These are phyloP conservation scores for Lichtheimia ramosa DNA, from an alignment of 371 early-diverging fungal species.

Conservation along the genomic window DNA sequence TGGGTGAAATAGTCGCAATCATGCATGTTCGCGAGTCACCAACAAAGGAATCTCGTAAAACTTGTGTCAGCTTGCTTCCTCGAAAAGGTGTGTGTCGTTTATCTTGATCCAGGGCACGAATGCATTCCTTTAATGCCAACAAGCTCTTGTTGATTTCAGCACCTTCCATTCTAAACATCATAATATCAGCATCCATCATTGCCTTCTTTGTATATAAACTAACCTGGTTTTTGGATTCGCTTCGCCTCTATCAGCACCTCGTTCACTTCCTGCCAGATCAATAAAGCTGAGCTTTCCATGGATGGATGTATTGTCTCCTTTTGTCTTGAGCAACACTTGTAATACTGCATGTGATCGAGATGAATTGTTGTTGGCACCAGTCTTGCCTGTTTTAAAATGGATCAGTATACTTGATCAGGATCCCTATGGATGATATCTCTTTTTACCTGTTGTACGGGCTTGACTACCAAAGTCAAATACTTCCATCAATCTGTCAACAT, in stretches of 20 bases:
- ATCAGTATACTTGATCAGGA: neutral
- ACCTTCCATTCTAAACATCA: slow-evolving; percentile 84
- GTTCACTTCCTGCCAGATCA: slow-evolving; percentile 98
- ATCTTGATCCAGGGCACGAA: slow-evolving; percentile 94
- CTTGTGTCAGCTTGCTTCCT: slow-evolving; percentile 96
- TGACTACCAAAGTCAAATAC: slow-evolving; percentile 91
- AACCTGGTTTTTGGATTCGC: slow-evolving; percentile 85
- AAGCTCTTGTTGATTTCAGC: slow-evolving; percentile 98
- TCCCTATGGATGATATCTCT: neutral
- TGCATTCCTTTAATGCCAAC: slow-evolving; percentile 97
- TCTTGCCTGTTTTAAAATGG: slow-evolving; percentile 57
- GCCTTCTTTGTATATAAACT: slow-evolving; percentile 12
- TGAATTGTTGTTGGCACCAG: slow-evolving; percentile 93
- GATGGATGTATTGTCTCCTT: slow-evolving; percentile 47
- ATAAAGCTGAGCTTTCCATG: slow-evolving; percentile 95
- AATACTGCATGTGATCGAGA: slow-evolving; percentile 98
- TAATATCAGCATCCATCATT: neutral
- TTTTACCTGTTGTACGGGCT: slow-evolving; percentile 82
- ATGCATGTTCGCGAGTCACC: slow-evolving; percentile 96
- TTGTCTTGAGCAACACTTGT: slow-evolving; percentile 82
- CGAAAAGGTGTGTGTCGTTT: slow-evolving; percentile 96
- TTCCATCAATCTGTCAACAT: slow-evolving; percentile 77
- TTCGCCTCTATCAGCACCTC: slow-evolving; percentile 97
- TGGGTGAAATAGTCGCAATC: slow-evolving; percentile 97
- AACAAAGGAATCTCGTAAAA: slow-evolving; percentile 96